phyloP scores from a whole-genome alignment of 2,329 filamentous ascomycete species.

The Calonectria multiphialidica region DNA sequence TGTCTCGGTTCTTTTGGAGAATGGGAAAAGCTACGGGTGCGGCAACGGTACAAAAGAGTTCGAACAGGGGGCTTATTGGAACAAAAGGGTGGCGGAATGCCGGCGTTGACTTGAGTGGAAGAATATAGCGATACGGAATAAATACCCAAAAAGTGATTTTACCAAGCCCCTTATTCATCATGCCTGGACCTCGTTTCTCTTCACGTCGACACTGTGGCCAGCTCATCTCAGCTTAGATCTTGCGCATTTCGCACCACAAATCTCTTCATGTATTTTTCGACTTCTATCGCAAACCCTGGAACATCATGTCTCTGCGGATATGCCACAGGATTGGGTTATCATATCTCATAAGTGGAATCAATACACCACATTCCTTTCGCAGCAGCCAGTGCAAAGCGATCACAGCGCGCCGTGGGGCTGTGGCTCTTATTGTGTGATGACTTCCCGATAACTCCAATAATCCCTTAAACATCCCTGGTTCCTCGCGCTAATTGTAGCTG shows the following conservation, averaged over 20 bases:
- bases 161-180: background rate
- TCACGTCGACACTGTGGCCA: background rate
- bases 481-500: background rate
- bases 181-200: background rate
- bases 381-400: background rate
- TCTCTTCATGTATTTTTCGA: background rate
- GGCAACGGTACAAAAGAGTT: background rate
- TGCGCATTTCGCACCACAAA: background rate
- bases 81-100: background rate
- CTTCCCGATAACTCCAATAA: conserved; percentile 2
- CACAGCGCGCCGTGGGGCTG: conserved; percentile 8
- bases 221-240: background rate
- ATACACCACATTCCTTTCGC: background rate
- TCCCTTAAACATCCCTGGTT: background rate
- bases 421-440: background rate
- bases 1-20: background rate
- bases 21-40: background rate
- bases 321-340: background rate
- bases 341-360: conserved; percentile 16
- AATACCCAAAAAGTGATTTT: conserved; percentile 26
- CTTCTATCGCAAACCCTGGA: background rate
- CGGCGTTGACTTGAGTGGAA: conserved; percentile 10
- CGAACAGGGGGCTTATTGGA: background rate
- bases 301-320: background rate
- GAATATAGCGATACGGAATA: conserved; percentile 1